Evolutionary conservation across 805 yeast species (phyloP), one percentile per base, ranked within the genome.

Genomic region (Ogataea nonfermentans): DNA sequence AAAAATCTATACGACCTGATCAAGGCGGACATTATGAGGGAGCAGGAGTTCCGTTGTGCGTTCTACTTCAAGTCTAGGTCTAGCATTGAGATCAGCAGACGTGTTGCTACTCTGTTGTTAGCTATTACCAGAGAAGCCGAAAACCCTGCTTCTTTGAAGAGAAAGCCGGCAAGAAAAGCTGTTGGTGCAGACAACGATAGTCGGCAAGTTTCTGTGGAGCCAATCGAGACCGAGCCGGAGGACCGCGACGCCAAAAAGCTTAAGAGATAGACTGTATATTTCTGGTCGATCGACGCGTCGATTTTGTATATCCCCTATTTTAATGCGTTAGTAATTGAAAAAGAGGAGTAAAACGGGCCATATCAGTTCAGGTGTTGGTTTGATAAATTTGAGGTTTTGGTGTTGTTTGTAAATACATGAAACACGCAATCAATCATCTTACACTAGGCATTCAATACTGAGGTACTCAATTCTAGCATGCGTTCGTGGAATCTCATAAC

Each of bases 61-160:
- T 85, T 89, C 83, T 85, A 73, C 53, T 71, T 85, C 51, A 68
- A 70, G 35, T 80, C 90, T 0, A 69, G 95, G 59, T 78, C 86
- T 0, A 71, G 85, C 1, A 84, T 77, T 52, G 95, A 85, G 46
- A 52, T 85, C 24, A 76, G 81, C 11, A 74, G 90, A 61, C 71
- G 95, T 53, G 73, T 80, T 8, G 79, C 72, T 30, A 82, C 93
- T 0, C 64, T 85, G 28, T 57, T 85, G 31, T 63, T 82, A 16
- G 84, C 90, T 2, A 66, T 85, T 11, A 74, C 85, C 0, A 74
- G 86, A 56, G 91, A 84, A 55, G 73, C 68, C 48, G 90, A 77
- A 54, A 83, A 79, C 0, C 79, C 79, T 9, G 74, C 70, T 33
- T 73, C 75, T 0, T 57, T 67, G 50, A 81, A 74, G 54, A 71